A percentile compares a stretch with the other conserved stretches of the same genome.
Conservation (phyloP, 2,329 filamentous ascomycete species). For the Sclerotinia sclerotiorum region DNA sequence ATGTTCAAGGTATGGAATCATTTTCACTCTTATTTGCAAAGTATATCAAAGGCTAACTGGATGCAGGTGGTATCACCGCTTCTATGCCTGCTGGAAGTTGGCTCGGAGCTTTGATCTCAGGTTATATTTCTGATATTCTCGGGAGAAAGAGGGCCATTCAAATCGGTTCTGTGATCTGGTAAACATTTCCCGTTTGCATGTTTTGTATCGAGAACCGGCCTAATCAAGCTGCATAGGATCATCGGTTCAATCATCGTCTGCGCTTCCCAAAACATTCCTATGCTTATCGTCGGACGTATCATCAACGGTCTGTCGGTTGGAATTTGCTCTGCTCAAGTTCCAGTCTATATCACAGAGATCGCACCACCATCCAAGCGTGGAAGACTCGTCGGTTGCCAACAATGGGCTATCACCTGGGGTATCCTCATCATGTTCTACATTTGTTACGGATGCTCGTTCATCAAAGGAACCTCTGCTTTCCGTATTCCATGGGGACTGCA, state of each 20-base stretch:
- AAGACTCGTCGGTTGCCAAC: constrained; percentile 68
- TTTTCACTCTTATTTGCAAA: background rate
- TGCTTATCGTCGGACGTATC: constrained; percentile 55
- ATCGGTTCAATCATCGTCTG: constrained; percentile 61
- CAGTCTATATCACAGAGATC: constrained; percentile 67
- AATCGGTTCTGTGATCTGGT: constrained; percentile 49
- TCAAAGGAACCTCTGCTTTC: constrained; percentile 50
- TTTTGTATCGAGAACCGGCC: background rate
- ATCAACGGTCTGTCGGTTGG: constrained; percentile 66
- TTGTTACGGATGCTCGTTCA: constrained; percentile 50
- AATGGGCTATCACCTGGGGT: constrained; percentile 60
- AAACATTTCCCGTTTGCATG: constrained; percentile 12
- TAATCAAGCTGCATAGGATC: constrained; percentile 48
- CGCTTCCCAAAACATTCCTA: constrained; percentile 54
- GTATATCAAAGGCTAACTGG: constrained; percentile 49
- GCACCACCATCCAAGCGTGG: constrained; percentile 59
- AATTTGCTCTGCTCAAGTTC: constrained; percentile 62
- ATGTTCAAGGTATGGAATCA: constrained; percentile 41
- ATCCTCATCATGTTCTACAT: constrained; percentile 72
- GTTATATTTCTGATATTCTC: constrained; percentile 56
- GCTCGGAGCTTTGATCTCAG: constrained; percentile 61
- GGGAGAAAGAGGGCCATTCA: constrained; percentile 52
- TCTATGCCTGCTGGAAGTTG: constrained; percentile 72
- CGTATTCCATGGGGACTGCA: constrained; percentile 65
- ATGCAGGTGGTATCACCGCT: constrained; percentile 66